Conservation (phyloP, 345 rosid species). For the Arabidopsis arenosa region DNA sequence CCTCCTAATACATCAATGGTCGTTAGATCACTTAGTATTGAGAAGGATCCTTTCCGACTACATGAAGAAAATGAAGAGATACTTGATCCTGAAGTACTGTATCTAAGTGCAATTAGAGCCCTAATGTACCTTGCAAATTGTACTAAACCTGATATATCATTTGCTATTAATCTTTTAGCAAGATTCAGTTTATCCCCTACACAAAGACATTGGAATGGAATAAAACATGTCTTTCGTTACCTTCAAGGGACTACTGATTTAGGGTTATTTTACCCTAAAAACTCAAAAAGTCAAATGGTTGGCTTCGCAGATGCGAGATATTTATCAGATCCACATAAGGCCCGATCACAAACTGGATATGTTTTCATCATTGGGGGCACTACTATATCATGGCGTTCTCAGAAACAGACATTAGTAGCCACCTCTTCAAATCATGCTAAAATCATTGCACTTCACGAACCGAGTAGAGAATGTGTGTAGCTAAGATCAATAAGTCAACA, state of each 20-base stretch:
- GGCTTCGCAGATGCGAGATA: neutral
- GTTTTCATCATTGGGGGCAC: neutral
- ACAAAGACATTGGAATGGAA: neutral
- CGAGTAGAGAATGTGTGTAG: neutral
- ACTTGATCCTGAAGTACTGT: neutral
- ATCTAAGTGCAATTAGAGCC: neutral
- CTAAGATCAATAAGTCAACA: neutral
- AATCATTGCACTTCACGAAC: neutral
- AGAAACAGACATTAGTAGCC: neutral
- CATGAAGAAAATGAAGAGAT: neutral
- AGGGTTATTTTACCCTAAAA: neutral
- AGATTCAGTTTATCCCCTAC: neutral
- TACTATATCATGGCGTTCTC: neutral
- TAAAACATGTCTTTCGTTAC: neutral
- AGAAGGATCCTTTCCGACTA: neutral
- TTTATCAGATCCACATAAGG: neutral
- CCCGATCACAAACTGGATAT: neutral
- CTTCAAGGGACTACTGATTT: neutral
- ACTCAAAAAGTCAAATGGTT: neutral
- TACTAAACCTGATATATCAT: neutral
- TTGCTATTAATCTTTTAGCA: neutral
- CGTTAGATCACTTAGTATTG: neutral
- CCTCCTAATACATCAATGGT: neutral
- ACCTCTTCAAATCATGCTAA: neutral
- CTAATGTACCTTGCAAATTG: neutral